These are phyloP conservation scores for Torulaspora indica DNA, from an alignment of 805 yeast species.

Conservation along the genomic window DNA sequence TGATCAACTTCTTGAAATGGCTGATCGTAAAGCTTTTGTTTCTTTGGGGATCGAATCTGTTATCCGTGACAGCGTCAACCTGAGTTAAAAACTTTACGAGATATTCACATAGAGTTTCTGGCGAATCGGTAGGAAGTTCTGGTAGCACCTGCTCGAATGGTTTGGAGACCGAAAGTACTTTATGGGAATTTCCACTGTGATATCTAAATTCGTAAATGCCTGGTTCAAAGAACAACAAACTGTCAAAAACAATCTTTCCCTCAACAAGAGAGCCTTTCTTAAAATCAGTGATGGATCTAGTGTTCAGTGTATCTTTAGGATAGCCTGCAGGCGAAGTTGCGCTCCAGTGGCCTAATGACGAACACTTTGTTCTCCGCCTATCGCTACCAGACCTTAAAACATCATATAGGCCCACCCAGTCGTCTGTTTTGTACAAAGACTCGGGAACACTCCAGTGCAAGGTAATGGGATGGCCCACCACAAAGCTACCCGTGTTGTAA, in stretches of 20 bases:
- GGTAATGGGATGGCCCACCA: conserved; percentile 41
- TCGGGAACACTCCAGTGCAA: conserved; percentile 53
- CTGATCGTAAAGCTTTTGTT: conserved; percentile 26
- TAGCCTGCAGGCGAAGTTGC: conserved; percentile 41
- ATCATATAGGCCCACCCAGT: conserved; percentile 76
- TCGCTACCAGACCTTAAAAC: conserved; percentile 55
- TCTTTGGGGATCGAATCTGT: conserved; percentile 18
- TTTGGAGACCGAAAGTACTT: conserved; percentile 58
- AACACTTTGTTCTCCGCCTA: conserved; percentile 50
- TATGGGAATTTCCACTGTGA: conserved; percentile 62
- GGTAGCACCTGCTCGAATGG: conserved; percentile 59
- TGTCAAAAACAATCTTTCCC: conserved; percentile 49
- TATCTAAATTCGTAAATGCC: conserved; percentile 74
- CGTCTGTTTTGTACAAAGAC: conserved; percentile 43
- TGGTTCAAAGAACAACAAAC: conserved; percentile 54
- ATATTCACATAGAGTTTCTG: conserved; percentile 20
- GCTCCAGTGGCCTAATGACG: conserved; percentile 65
- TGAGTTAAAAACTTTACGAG: conserved; percentile 21
- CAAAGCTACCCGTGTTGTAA: conserved; percentile 33
- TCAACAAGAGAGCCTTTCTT: conserved; percentile 22
- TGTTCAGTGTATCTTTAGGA: conserved; percentile 21
- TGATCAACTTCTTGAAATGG: conserved; percentile 31
- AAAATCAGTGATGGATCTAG: conserved; percentile 11
- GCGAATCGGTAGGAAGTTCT: conserved; percentile 29
- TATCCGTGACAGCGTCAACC: conserved; percentile 26